These are phyloP conservation scores for Blastocystis sp. DNA, from an alignment of 352 stramenopile genomes.

Conservation along the genomic window DNA sequence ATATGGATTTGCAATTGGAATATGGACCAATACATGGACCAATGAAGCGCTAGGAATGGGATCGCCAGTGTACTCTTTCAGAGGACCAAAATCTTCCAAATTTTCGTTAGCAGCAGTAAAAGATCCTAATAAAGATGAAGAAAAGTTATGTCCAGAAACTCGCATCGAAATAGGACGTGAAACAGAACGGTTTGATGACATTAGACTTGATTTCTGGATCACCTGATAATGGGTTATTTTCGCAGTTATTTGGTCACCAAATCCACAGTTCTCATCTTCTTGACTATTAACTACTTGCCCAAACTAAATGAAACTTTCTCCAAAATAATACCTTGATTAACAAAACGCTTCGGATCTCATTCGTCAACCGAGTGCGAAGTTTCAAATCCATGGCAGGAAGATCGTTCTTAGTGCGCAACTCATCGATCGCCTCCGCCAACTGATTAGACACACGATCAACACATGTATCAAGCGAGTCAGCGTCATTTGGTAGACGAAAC, in stretches of 20 bases:
- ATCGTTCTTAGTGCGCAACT: neutral
- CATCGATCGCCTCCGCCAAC: neutral
- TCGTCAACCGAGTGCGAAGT: neutral
- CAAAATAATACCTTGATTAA: neutral
- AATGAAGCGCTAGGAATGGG: neutral
- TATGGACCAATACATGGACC: neutral
- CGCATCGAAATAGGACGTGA: neutral
- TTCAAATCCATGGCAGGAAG: neutral
- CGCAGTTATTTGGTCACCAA: neutral
- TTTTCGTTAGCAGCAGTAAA: neutral
- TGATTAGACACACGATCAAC: neutral
- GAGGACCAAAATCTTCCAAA: neutral
- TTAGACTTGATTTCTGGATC: neutral
- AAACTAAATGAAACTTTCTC: neutral
- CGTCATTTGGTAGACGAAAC: neutral
- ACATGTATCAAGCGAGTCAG: neutral
- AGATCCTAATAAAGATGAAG: neutral
- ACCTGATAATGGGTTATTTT: neutral
- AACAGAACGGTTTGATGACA: neutral
- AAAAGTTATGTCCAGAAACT: neutral
- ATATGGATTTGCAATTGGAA: neutral
- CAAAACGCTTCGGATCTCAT: neutral
- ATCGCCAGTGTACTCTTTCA: neutral
- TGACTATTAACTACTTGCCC: neutral
- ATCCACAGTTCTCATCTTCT: neutral